A percentile compares a stretch with the other conserved stretches of the same genome.
phyloP scores from a whole-genome alignment of 1,284 basidiomycete species.

The Microbotryum violaceum region DNA sequence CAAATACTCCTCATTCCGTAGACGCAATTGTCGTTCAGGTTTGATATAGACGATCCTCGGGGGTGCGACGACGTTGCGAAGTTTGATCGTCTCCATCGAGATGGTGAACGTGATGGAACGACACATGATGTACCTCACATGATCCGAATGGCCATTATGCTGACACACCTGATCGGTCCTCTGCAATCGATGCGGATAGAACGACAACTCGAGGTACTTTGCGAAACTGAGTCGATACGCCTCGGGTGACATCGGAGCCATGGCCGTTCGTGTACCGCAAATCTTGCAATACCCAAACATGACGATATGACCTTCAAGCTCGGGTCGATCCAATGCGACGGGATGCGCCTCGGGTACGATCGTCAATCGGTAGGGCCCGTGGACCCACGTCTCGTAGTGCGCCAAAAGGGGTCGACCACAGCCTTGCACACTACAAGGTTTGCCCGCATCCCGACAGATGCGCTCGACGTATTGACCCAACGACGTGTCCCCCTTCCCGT shows the following conservation, averaged over 20 bases:
- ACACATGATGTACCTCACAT: slow-evolving; percentile 83
- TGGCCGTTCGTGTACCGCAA: slow-evolving; percentile 54
- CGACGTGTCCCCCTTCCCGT: slow-evolving; percentile 84
- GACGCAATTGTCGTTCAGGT: slow-evolving; percentile 72
- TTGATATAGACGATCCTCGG: slow-evolving; percentile 73
- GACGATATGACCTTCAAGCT: slow-evolving; percentile 50
- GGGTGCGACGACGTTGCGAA: slow-evolving; percentile 86
- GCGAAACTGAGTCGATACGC: slow-evolving; percentile 73
- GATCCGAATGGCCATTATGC: slow-evolving; percentile 90
- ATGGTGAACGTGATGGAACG: slow-evolving; percentile 69
- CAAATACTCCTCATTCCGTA: slow-evolving; percentile 85
- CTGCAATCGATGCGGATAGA: slow-evolving; percentile 78
- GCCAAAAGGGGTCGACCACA: slow-evolving; percentile 73
- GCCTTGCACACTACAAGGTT: slow-evolving; percentile 65
- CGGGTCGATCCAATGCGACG: background rate
- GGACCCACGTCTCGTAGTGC: slow-evolving; percentile 82
- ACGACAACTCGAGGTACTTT: slow-evolving; percentile 85
- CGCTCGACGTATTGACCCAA: slow-evolving; percentile 87
- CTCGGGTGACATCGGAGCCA: slow-evolving; percentile 83
- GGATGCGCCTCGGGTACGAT: slow-evolving; percentile 36
- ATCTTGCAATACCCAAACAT: slow-evolving; percentile 87
- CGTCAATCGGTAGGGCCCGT: slow-evolving; percentile 53
- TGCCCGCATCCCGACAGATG: slow-evolving; percentile 60
- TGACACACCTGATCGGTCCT: slow-evolving; percentile 70
- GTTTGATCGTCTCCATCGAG: slow-evolving; percentile 70